Base-by-base conservation (phyloP, 2,329 filamentous ascomycete species). In the Ophiostoma piceae region DNA sequence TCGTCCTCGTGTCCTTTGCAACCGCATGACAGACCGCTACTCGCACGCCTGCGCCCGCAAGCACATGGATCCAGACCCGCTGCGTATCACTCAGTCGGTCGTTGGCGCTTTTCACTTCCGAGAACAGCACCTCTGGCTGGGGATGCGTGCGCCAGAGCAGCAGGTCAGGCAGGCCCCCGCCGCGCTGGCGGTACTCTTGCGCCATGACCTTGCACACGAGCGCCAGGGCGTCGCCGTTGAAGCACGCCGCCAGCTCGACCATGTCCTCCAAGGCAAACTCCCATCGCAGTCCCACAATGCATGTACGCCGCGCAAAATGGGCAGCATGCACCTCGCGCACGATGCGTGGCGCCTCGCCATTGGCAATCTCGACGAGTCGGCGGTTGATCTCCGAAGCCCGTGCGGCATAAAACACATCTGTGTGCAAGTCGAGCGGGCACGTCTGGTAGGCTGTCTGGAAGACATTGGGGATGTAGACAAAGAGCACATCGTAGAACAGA, bases 371-470 rank as follows among this genome's bases (percentile, higher is more conserved):
- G 3, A 92, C 92, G 1, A 98, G 84, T 0, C 94, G 88, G 73
- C 89, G 88, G 76, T 97, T 96, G 77, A 98, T 95, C 80, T 97
- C 94, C 3, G 90, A 92, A 47, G 90, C 88, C n/a, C 95, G 87
- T 0, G 89, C 88, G 0, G 92, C 87, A 77, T 92, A 98, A 81
- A 99, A 99, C 2, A 91, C 89, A 77, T 99, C 95, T 0, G 94
- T 97, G 77, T 96, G 91, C 6, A 99, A 82, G 78, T 99, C 95
- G 3, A 99, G 82, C 0, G 95, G 95, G 76, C 92, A 97, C 0
- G 92, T 96, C 79, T 99, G 95, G 77, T 92, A 99, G 0, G 90
- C 87, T 6, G 95, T 99, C 78, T 98, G 94, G 79, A 99, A 99
- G 69, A 99, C 94, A 75, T 98, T 97, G 35, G 95, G 94, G 5